Evolutionary conservation across 164 flowering plant species (phyloP), one percentile per base, ranked within the genome.

Genomic region (Echeveria elegans): DNA sequence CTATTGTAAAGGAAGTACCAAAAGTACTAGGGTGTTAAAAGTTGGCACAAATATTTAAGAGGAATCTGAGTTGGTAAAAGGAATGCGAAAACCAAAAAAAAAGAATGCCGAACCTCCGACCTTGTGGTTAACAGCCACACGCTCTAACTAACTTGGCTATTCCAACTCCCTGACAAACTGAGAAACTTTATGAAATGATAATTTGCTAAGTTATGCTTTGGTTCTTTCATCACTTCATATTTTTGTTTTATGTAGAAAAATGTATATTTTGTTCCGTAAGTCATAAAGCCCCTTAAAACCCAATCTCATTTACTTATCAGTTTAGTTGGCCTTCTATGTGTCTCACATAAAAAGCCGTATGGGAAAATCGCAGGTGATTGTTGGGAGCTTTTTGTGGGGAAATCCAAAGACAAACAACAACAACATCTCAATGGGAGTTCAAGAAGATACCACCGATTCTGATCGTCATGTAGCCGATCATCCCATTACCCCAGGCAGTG

Each of bases 71-170:
- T 3, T 41, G 47, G 3, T 8, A 10, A 41, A 41, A 41, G 47
- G 4, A 8, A 41, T 10, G 47, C 47, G 2, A 41, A 12, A 15
- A 15, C 16, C 2, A 15, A 41, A 10, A 41, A 10, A 15, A 41
- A 10, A 41, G 47, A 41, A 41, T 15, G 12, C 47, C 71, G 96
- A 90, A 88, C 96, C 90, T 85, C 84, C 89, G 92, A 85, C 95
- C 93, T 86, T 88, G 89, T 88, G 92, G 97, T 88, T 90, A 90
- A 87, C 88, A 83, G 91, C 89, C 93, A 87, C 90, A 90, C 95
- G 96, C 90, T 88, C 90, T 87, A 87, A 77, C 94, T 93, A 88
- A 83, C 90, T 87, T 87, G 85, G 92, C 90, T 88, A 88, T 81
- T 83, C 90, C 86, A 86, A 2, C 16, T 41, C 2, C 16, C 47